These are phyloP conservation scores for Zygoascus bituminiphila DNA, from an alignment of 805 yeast genomes.

Conservation along the genomic window DNA sequence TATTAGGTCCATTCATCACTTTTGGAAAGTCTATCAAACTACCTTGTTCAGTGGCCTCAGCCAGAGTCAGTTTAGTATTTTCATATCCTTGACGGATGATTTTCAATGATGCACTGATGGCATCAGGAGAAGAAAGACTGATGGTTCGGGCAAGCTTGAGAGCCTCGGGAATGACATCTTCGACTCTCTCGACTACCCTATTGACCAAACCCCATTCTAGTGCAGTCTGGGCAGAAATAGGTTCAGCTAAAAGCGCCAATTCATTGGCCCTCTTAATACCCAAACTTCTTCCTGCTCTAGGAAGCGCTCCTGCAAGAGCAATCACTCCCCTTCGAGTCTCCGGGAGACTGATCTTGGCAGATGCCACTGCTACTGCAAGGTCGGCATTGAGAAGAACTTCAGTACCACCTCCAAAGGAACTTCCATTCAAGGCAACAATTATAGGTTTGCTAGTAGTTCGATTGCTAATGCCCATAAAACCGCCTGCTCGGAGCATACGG, in stretches of 20 bases:
- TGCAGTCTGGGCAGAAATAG: conserved; percentile 22
- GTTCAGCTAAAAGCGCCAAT: conserved; percentile 22
- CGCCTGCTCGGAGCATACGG: conserved; percentile 6
- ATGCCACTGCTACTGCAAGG: conserved; percentile 19
- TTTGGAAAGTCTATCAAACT: conserved; percentile 9
- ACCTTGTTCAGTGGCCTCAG: conserved; percentile 16
- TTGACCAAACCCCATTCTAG: conserved; percentile 21
- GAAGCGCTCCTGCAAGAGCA: conserved; percentile 24
- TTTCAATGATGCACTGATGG: conserved; percentile 16
- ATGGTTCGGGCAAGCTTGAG: conserved; percentile 17
- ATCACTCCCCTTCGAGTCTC: conserved; percentile 22
- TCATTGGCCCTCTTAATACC: conserved; percentile 21
- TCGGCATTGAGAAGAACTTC: conserved; percentile 23
- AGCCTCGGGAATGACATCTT: conserved; percentile 19
- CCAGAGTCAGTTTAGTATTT: conserved; percentile 12
- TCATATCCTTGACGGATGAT: conserved; percentile 19
- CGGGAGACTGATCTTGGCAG: conserved; percentile 20
- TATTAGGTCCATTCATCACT: conserved; percentile 12
- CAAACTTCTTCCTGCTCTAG: conserved; percentile 19
- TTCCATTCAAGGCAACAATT: conserved; percentile 23
- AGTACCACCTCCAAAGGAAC: conserved; percentile 24
- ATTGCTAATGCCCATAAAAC: conserved; percentile 23
- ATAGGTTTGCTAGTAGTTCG: conserved; percentile 20
- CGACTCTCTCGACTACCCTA: conserved; percentile 16
- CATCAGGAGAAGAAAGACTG: conserved; percentile 21